phyloP scores from a whole-genome alignment of 2,329 filamentous ascomycete species.

The Leptodontidium sp. region DNA sequence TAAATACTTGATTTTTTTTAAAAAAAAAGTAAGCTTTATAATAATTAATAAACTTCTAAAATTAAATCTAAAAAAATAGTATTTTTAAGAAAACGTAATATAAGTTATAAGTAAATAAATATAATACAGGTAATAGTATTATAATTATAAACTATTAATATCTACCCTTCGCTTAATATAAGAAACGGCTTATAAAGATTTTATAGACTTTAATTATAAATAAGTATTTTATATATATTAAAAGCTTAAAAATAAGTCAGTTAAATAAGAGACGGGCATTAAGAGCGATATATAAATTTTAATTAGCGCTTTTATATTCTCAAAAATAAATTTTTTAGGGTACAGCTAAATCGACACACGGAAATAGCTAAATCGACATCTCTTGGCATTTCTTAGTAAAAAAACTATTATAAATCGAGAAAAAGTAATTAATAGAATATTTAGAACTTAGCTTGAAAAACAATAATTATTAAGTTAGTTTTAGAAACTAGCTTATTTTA shows the following conservation, averaged over 20 bases:
- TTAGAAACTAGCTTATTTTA: too few relatives aligned
- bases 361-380: too few relatives aligned
- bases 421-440: too few relatives aligned
- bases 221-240: background rate
- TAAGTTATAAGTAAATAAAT: background rate
- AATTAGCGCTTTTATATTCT: background rate
- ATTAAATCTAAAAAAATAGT: background rate
- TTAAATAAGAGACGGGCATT: background rate
- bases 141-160: background rate
- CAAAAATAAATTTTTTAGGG: background rate
- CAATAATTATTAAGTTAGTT: too few relatives aligned
- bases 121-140: background rate
- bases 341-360: too few relatives aligned
- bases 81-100: background rate
- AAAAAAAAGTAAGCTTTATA: conserved; percentile 3
- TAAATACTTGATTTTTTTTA: background rate
- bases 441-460: too few relatives aligned
- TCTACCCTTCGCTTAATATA: background rate
- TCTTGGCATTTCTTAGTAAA: too few relatives aligned
- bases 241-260: background rate
- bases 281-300: background rate
- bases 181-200: background rate
- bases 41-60: conserved; percentile 1
- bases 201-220: background rate
- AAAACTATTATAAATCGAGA: too few relatives aligned